Base-by-base conservation (phyloP, 345 rosid species). In the Populus euphratica region DNA sequence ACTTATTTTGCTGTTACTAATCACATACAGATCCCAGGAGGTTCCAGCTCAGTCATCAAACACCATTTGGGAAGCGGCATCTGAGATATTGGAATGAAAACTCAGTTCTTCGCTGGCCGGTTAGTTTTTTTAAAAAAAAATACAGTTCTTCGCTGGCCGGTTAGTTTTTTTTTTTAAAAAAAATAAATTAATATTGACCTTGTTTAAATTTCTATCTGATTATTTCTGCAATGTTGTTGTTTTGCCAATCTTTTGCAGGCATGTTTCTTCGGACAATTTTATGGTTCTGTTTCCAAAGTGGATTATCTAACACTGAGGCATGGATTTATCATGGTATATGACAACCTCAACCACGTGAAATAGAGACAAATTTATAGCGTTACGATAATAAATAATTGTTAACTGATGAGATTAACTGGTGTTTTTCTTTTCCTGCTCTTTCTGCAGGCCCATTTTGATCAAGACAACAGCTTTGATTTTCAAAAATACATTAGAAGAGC, bases 401-500 rank as follows among this genome's bases (percentile, higher is more conserved):
- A 59, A 59, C 5, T n/a, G 29, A 59, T 11, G 47, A 43, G 3
- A 43, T 43, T 2, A n/a, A 59, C 29, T 59, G 16, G 14, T 59
- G 27, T 59, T 23, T 59, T 10, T 59, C 25, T 11, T 59, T 47
- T 47, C 52, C 63, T 59, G 63, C 29, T 59, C 63, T n/a, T 59
- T 59, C 14, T n/a, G 63, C 79, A 94, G 98, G 94, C 97, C 21
- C 98, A 94, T 86, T 89, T 92, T 44, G 84, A 88, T 8, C 87
- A 81, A 59, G 87, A 79, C 49, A 92, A 79, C 82, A 83, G 38
- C 44, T 94, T 87, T 62, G 90, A 94, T 77, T 94, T 94, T 81
- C 97, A 92, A 77, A 91, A 88, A 70, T 94, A 87, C 81, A 87
- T 94, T 65, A 88, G 85, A 83, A 88, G 96, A 85, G 91, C 94